Evolutionary conservation across 192 early-diverging fungal genomes (phyloP), one percentile per base, ranked within the genome.

Genomic region (Jimgerdemannia lactiflua): DNA sequence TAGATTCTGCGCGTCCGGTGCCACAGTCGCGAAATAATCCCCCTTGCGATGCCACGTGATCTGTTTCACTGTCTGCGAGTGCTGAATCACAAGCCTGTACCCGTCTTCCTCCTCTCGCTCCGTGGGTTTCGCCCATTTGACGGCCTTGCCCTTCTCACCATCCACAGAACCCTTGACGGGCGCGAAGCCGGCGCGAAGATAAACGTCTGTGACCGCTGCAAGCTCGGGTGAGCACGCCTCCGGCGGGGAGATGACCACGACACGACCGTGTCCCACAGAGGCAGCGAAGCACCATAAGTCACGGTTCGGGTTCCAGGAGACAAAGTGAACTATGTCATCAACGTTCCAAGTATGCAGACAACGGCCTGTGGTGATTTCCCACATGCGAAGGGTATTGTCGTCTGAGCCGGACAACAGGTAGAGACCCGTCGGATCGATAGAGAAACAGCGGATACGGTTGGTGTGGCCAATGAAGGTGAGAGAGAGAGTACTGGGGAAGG

Each of bases 11-110:
- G 90, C 94, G 75, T 97, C 92, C 1, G 95, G 90, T 2, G 91
- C 89, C 18, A 97, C 89, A 40, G 94, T 94, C 2, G 94, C 88
- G 85, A 98, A 91, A 82, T 99, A 99, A 83, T 99, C 96, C 72
- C 98, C 98, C 80, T 94, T 96, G 70, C 94, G 86, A 83, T 99
- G 98, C 98, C 98, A 99, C 40, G 87, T 86, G 64, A 99, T 82
- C 71, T 91, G 88, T 74, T 92, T 96, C 43, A 96, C 93, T 10
- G 85, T 79, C 73, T 88, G 82, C 73, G 77, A 78, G 79, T 91
- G 88, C 20, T 83, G 67, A 19, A 92, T 70, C 54, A 79, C 70
- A 2, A 93, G 77, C 66, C 83, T 80, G 63, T 69, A 78, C n/a
- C 78, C 83, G 39, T 83, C 69, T 19, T 72, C 77, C 70, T 90